Conservation (phyloP, 164 flowering plant genomes). For the Litsea cubeba region DNA sequence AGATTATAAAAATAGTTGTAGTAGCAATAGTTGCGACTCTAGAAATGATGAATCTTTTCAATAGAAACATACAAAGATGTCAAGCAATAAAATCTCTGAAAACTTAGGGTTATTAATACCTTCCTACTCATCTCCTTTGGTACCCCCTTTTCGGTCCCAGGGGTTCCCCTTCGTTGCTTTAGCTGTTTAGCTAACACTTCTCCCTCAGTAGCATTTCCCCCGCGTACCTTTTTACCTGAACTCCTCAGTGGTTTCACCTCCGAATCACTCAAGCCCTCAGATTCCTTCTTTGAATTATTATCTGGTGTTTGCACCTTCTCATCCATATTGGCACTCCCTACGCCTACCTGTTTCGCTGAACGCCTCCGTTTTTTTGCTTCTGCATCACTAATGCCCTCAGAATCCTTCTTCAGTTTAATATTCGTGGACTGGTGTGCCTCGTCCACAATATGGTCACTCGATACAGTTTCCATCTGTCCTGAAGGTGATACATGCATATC, state of each 20-base stretch:
- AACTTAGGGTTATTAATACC: slow-evolving; percentile 13
- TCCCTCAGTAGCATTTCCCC: slow-evolving; percentile 13
- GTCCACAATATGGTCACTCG: slow-evolving; percentile 16
- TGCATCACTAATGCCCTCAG: slow-evolving; percentile 36
- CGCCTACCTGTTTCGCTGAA: slow-evolving; percentile 29
- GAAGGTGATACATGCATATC: slow-evolving; percentile 13
- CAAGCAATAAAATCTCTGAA: too few relatives aligned
- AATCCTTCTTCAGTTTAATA: slow-evolving; percentile 23
- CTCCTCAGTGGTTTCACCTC: slow-evolving; percentile 26
- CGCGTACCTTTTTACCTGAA: slow-evolving; percentile 25
- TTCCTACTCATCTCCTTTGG: slow-evolving; percentile 20
- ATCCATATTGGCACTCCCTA: slow-evolving; percentile 23
- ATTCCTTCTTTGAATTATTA: slow-evolving; percentile 27
- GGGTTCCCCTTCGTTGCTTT: slow-evolving; percentile 27
- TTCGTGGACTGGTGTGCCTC: slow-evolving; percentile 23
- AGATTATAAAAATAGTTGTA: not conserved
- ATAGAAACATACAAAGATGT: not conserved
- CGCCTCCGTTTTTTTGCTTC: slow-evolving; percentile 28
- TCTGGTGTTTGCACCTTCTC: slow-evolving; percentile 16
- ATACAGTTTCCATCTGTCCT: slow-evolving; percentile 9
- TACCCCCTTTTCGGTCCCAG: slow-evolving; percentile 20
- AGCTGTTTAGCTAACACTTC: slow-evolving; percentile 24
- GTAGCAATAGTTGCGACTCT: too few relatives aligned
- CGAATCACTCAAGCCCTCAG: slow-evolving; percentile 30
- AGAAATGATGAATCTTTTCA: not conserved